Evolutionary conservation across 306 rosid genomes (phyloP).

Genomic region (Vicia sativa): DNA sequence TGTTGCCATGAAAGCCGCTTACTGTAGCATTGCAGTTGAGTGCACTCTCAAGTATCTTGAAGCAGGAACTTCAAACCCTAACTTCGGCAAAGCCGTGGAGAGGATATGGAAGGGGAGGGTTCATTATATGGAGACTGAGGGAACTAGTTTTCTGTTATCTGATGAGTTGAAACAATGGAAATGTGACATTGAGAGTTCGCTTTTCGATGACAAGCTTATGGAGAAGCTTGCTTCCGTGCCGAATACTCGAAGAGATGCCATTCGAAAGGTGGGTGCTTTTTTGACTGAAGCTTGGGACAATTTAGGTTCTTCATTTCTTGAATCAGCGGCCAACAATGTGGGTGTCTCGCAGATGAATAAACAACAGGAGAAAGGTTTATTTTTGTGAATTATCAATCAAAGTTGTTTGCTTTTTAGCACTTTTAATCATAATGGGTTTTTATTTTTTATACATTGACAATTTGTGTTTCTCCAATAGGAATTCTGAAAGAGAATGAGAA

Average conservation of each 20-base stretch:
- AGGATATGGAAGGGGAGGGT: slow-evolving; percentile 62
- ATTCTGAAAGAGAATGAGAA: slow-evolving; percentile 14
- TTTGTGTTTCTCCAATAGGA: slow-evolving; percentile 13
- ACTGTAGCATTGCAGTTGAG: slow-evolving; percentile 62
- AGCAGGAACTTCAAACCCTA: slow-evolving; percentile 1
- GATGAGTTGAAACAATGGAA: slow-evolving; percentile 44
- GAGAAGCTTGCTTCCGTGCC: slow-evolving; percentile 33
- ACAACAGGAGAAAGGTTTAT: neutral
- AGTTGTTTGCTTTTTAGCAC: neutral
- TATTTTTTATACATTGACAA: neutral
- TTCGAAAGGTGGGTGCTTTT: slow-evolving; percentile 34
- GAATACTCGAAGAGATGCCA: slow-evolving; percentile 46
- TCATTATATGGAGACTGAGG: neutral
- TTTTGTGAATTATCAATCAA: neutral
- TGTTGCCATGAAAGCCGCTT: slow-evolving; percentile 52
- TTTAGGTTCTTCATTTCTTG: slow-evolving; percentile 48
- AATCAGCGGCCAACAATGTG: slow-evolving; percentile 1
- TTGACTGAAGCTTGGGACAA: slow-evolving; percentile 45
- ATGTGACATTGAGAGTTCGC: slow-evolving; percentile 46
- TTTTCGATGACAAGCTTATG: slow-evolving; percentile 30
- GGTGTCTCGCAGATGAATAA: neutral
- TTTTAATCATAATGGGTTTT: neutral
- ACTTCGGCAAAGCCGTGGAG: slow-evolving; percentile 43
- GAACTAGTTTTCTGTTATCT: slow-evolving; percentile 1
- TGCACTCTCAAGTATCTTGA: slow-evolving; percentile 50